These are phyloP conservation scores for Penicillium sp. DNA, from an alignment of 2,329 filamentous ascomycete species.

Conservation along the genomic window DNA sequence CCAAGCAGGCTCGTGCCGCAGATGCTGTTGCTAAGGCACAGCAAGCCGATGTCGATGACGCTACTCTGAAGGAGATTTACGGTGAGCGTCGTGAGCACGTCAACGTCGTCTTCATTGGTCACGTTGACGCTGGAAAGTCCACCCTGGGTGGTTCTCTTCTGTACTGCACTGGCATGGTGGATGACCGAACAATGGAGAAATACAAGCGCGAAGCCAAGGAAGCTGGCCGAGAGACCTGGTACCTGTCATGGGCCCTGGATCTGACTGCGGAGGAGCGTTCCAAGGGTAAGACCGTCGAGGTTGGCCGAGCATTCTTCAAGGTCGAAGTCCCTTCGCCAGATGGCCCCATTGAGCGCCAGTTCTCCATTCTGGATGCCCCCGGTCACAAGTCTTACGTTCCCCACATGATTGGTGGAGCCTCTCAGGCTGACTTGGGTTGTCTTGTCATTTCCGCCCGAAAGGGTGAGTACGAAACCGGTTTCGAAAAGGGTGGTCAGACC, in stretches of 20 bases:
- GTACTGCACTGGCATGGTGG: constrained; percentile 97
- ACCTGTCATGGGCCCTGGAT: constrained; percentile 97
- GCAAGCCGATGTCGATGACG: constrained; percentile 74
- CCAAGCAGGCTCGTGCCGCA: constrained; percentile 65
- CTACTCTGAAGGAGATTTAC: constrained; percentile 88
- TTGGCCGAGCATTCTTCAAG: constrained; percentile 94
- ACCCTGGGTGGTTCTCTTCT: constrained; percentile 92
- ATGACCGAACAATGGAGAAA: constrained; percentile 96
- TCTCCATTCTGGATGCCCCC: constrained; percentile 94
- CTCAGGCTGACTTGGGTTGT: constrained; percentile 90
- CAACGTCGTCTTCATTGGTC: constrained; percentile 96
- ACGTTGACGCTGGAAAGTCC: constrained; percentile 98
- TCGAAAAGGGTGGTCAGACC: constrained; percentile 94
- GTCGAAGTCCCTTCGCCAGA: constrained; percentile 52
- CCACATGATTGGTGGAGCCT: constrained; percentile 95
- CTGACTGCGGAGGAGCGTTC: constrained; percentile 93
- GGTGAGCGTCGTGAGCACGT: constrained; percentile 78
- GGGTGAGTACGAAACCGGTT: constrained; percentile 98
- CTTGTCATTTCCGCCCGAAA: constrained; percentile 95
- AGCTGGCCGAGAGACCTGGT: constrained; percentile 95
- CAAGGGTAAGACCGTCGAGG: constrained; percentile 98
- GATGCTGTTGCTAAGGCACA: constrained; percentile 85
- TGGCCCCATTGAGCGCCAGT: constrained; percentile 75
- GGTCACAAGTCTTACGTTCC: constrained; percentile 98
- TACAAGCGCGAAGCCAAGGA: constrained; percentile 98